Evolutionary conservation across 2,329 filamentous ascomycete genomes (phyloP), one percentile per base, ranked within the genome.

Genomic region (Penicillium capsulatum): DNA sequence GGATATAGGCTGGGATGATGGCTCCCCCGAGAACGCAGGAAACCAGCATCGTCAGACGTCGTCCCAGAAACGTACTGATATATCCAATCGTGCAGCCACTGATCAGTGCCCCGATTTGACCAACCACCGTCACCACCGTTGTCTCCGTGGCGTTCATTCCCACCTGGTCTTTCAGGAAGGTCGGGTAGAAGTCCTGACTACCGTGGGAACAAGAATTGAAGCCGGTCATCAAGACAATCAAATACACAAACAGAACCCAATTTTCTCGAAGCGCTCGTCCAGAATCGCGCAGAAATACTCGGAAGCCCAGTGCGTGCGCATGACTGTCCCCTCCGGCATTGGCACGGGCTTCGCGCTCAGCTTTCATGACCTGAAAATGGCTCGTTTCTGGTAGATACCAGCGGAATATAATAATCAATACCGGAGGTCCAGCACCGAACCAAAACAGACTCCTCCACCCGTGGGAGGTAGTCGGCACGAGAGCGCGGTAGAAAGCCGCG

Each of bases 381-480:
- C 82, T 69, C 0, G 86, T 92, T 67, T 92, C 87, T 10, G 84
- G 83, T 0, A 92, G 72, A 59, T 75, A 77, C 20, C 87, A 70
- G 17, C 86, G 81, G 70, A 84, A 86, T 34, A 79, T 51, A 57
- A 92, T 92, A 65, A 67, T 62, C 8, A 66, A 42, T 3, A 66
- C 40, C 1, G 64, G 64, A 5, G 62, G 64, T 3, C 51, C 57
- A 6, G 64, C 60, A 3, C 59, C 59, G 35, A 67, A 66, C 63
- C 61, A 66, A 47, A 63, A 66, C 1, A 63, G 42, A 29, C 44
- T 52, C 27, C 63, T 47, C 64, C 64, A 67, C 7, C 63, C 61
- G 26, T 65, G 54, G 3, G 44, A 36, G 1, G 61, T 64, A 1
- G 58, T 64, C 3, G 52, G 52, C 1, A 64, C 64, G 4, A 66